Base-by-base conservation (phyloP, 2,329 filamentous ascomycete species). In the Cadophora malorum region DNA sequence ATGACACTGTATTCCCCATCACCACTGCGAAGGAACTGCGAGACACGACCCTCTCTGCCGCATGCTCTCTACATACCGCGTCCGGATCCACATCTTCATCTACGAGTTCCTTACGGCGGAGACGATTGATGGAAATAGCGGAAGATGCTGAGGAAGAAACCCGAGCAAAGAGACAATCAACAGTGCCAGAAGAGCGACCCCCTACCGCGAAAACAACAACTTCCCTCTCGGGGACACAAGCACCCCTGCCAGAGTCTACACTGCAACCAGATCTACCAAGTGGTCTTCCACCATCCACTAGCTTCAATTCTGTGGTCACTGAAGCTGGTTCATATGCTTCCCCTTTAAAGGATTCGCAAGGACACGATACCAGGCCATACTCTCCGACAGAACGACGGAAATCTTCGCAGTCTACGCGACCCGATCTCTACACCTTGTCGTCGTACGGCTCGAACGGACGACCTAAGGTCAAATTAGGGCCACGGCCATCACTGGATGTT, bases 101-200 rank as follows among this genome's bases (percentile, higher is more conserved):
- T 4, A 91, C 88, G 60, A 94, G 91, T 77, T 96, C 93, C 5
- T 83, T 94, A 72, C 88, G 91, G 68, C 86, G 90, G 76, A 88
- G 90, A 74, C 90, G 92, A 72, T 83, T 98, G 74, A 91, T 95
- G 81, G 95, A 97, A 81, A 97, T 98, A 78, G 90, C 91, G n/a
- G 96, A 98, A 80, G 92, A 96, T 81, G 92, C 91, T 64, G 63
- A 97, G 75, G 88, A 90, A 65, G 80, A 83, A 68, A 82, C 85
- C 68, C 80, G 86, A 71, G 83, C 87, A 33, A 90, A 89, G 75
- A 82, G 87, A 65, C 84, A 89, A 74, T 88, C 85, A 1, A 79
- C 85, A 8, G 81, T 84, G 7, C 80, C 81, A 23, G 83, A 85
- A 75, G 80, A 86, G 74, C 72, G 68, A 25, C 70, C 75, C 56